phyloP scores from a whole-genome alignment of 2,329 filamentous ascomycete species.

The Chrysoporthe austroafricana region DNA sequence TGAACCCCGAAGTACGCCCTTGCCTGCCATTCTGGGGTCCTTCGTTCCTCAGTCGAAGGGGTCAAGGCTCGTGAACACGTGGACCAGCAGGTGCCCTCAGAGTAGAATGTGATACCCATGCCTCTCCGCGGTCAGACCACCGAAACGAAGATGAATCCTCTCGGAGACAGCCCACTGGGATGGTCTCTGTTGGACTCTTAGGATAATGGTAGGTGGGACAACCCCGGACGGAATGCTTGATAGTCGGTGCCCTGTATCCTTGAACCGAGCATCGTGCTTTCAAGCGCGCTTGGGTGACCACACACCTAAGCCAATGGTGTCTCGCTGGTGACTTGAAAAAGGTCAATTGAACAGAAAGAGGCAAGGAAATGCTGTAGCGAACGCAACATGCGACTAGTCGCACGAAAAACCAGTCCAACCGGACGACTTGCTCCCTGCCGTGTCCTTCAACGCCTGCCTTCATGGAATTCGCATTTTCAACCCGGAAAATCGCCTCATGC shows the following conservation, averaged over 20 bases:
- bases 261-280: not conserved
- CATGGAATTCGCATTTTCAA: conserved; percentile 11
- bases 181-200: not conserved
- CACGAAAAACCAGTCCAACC: conserved; percentile 12
- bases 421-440: conserved; percentile 1
- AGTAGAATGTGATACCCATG: not conserved
- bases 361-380: conserved; percentile 22
- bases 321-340: not conserved
- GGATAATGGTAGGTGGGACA: not conserved
- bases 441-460: conserved; percentile 22
- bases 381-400: conserved; percentile 22
- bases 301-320: not conserved
- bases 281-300: not conserved
- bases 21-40: not conserved
- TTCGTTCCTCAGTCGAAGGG: not conserved
- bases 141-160: not conserved
- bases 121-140: not conserved
- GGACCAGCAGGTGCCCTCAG: not conserved
- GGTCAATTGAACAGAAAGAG: not conserved
- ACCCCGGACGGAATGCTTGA: not conserved
- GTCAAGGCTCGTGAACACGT: not conserved
- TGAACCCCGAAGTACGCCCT: not conserved
- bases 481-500: conserved; percentile 3
- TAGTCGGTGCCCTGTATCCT: not conserved
- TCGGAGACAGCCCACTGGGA: not conserved